phyloP scores from a whole-genome alignment of 352 stramenopile genomes.

The Pythium sp. region DNA sequence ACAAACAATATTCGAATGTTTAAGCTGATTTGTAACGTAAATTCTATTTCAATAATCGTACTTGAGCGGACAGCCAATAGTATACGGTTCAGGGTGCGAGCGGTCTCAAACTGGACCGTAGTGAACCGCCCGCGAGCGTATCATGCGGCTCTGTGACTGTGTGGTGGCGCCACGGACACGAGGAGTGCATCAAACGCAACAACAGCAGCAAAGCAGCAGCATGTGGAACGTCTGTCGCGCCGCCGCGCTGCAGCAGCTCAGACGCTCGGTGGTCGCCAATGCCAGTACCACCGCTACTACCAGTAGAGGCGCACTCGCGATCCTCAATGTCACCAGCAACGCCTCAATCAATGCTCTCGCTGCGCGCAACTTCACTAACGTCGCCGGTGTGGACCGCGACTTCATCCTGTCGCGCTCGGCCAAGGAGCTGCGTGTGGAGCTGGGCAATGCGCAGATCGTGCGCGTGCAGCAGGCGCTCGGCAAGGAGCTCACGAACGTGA shows the following conservation, averaged over 20 bases:
- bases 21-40: not conserved
- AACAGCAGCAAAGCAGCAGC: not conserved
- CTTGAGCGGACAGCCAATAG: not conserved
- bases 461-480: constrained; percentile 39
- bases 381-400: constrained; percentile 43
- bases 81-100: not conserved
- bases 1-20: not conserved
- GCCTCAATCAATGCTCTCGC: not conserved
- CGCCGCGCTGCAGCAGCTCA: constrained; percentile 42
- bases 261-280: constrained; percentile 19
- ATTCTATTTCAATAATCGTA: not conserved
- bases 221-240: constrained; percentile 65
- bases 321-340: not conserved
- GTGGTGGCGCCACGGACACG: constrained; percentile 3
- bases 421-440: constrained; percentile 32
- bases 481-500: constrained; percentile 30
- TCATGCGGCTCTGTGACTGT: constrained; percentile 2
- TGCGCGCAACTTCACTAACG: constrained; percentile 31
- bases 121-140: not conserved
- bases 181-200: constrained; percentile 12
- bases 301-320: not conserved
- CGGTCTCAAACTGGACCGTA: not conserved
- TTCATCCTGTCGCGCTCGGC: constrained; percentile 40
- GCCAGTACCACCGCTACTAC: constrained; percentile 11
- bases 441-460: constrained; percentile 30